Conservation (phyloP, 345 rosid species). For the Citrus australasica region DNA sequence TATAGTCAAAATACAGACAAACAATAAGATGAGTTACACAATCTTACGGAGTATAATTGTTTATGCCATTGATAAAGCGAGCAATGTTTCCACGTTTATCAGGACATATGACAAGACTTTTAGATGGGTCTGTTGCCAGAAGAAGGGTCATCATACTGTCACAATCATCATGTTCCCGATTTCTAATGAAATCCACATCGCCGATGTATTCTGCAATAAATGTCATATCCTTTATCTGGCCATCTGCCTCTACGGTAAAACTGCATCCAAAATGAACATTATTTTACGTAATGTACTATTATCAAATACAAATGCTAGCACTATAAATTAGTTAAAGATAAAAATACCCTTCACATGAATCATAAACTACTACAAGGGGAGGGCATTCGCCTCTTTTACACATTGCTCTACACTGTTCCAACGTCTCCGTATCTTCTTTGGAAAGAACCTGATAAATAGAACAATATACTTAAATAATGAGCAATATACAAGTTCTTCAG, state of each 20-base stretch:
- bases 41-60: constrained; percentile 78
- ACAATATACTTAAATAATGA: not conserved
- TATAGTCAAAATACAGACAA: not conserved
- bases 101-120: constrained; percentile 80
- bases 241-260: constrained; percentile 83
- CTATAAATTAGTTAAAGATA: constrained; percentile 6
- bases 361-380: constrained; percentile 78
- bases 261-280: constrained; percentile 39
- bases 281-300: constrained; percentile 4
- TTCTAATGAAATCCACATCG: constrained; percentile 81
- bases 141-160: constrained; percentile 96
- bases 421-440: constrained; percentile 72
- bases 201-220: constrained; percentile 82
- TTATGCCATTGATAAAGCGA: constrained; percentile 87
- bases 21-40: constrained; percentile 3
- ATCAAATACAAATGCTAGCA: constrained; percentile 11
- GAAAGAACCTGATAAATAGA: constrained; percentile 49
- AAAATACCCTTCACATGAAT: constrained; percentile 83
- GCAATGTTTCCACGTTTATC: constrained; percentile 88
- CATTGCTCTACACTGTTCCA: constrained; percentile 73
- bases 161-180: constrained; percentile 78
- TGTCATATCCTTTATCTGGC: constrained; percentile 80
- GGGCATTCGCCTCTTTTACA: constrained; percentile 74
- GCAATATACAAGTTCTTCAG: not conserved
- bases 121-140: constrained; percentile 54